Evolutionary conservation across 352 stramenopile species (phyloP), one percentile per base, ranked within the genome.

Genomic region (Phytophthora kernoviae): DNA sequence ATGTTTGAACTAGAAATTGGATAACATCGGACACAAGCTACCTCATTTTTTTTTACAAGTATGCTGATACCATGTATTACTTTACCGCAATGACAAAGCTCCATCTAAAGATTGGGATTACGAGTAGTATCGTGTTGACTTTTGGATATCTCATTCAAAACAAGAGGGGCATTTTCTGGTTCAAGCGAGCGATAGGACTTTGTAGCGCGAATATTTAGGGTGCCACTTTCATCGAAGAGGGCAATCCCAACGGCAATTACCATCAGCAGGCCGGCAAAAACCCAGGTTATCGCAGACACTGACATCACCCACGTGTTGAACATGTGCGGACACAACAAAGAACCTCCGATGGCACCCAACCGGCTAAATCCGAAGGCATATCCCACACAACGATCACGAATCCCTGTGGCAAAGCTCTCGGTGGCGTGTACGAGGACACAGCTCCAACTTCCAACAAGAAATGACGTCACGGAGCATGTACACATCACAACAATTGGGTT

Each of bases 281-380:
- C 45, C 64, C 64, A 68, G n/a, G 41, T 32, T 20, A 72, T 52
- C 12, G 26, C 20, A 27, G 52, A 17, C 33, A 72, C 43, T 43
- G 64, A 58, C 58, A 64, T 33, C 12, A 54, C 15, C 58, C 52
- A 68, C 21, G 68, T 58, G 24, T 72, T 57, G 18, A 68, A 68
- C 58, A 72, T 67, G 26, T 62, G 53, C 8, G 64, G 64, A 14
- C 51, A 74, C 27, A 74, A 33, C 32, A 56, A 65, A 7, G 34
- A 48, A 8, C 65, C 60, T 5, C 42, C 18, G 15, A 58, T 43
- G 5, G 52, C 40, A 1, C 54, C 60, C 24, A 59, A 17, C 7
- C 65, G 52, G 24, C 65, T 66, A 33, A 51, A 58, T 42, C 58
- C 60, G 36, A 70, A 55, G 5, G 54, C 54, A 11, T 62, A 59